These are phyloP conservation scores for Pythium vanterpoolii DNA, from an alignment of 352 stramenopile genomes.

Conservation along the genomic window DNA sequence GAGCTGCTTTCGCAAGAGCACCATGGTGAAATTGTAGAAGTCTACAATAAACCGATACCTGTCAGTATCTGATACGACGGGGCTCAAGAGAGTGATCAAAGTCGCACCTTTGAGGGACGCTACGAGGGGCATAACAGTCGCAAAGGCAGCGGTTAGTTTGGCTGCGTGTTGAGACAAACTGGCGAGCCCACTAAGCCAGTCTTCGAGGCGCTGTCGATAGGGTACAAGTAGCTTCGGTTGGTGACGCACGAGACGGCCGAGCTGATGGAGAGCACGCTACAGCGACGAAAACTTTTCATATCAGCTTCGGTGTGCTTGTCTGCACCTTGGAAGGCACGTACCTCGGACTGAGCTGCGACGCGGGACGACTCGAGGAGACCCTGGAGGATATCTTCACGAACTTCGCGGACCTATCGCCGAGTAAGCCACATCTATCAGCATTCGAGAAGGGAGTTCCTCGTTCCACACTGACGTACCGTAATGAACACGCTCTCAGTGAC, in stretches of 20 bases:
- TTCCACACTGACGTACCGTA: too few relatives aligned
- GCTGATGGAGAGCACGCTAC: slow-evolving; percentile 5
- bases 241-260: not conserved
- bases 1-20: slow-evolving; percentile 75
- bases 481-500: slow-evolving; percentile 15
- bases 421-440: not conserved
- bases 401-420: slow-evolving; percentile 9
- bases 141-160: slow-evolving; percentile 2
- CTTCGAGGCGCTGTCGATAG: slow-evolving; percentile 55
- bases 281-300: not conserved
- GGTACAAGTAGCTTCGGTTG: slow-evolving; percentile 11
- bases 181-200: slow-evolving; percentile 54
- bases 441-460: too few relatives aligned
- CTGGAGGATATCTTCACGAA: slow-evolving; percentile 20
- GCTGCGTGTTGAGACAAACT: not conserved
- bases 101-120: slow-evolving; percentile 11
- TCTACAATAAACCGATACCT: slow-evolving; percentile 28
- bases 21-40: slow-evolving; percentile 80
- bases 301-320: not conserved
- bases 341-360: slow-evolving; percentile 6
- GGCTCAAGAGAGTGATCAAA: not conserved
- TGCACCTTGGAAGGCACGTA: not conserved
- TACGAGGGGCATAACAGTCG: slow-evolving; percentile 6
- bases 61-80: not conserved
- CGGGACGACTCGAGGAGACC: slow-evolving; percentile 11